These are phyloP conservation scores for Aureobasidium leucospermi DNA, from an alignment of 2,329 filamentous ascomycete genomes.

Conservation along the genomic window DNA sequence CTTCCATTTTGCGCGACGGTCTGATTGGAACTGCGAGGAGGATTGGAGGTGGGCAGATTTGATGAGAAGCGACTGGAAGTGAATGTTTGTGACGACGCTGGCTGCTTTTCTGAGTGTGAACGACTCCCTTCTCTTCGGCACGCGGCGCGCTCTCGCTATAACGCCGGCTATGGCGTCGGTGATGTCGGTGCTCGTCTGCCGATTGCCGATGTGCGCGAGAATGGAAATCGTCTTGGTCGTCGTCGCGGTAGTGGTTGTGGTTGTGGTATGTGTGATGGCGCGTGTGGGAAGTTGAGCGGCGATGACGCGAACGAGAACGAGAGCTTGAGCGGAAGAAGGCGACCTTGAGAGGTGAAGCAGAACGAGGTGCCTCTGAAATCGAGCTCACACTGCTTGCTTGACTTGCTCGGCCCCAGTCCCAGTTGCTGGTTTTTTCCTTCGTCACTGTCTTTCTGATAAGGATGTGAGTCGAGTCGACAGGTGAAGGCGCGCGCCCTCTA, in stretches of 20 bases:
- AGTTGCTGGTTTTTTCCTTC: constrained; percentile 3
- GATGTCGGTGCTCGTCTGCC: not conserved
- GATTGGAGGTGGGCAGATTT: not conserved
- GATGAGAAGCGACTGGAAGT: not conserved
- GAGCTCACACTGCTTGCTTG: constrained; percentile 5
- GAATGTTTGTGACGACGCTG: not conserved
- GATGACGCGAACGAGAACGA: not conserved
- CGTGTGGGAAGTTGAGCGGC: not conserved
- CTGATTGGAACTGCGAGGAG: not conserved
- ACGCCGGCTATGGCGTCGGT: not conserved
- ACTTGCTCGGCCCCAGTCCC: not conserved
- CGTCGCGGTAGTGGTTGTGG: no score
- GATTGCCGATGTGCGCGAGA: not conserved
- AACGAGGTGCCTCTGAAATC: not conserved
- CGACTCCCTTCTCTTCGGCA: not conserved
- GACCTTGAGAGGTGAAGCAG: not conserved
- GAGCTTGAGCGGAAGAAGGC: not conserved
- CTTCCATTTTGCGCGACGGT: not conserved
- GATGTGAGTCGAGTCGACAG: not conserved
- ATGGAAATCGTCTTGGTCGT: not conserved
- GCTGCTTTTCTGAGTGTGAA: not conserved
- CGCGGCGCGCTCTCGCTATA: not conserved
- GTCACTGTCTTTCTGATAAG: constrained; percentile 1
- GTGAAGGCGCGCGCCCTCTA: not conserved
- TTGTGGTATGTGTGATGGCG: not conserved